Conservation (phyloP, 768 basidiomycete genomes). For the Macrolepiota fuliginosa region DNA sequence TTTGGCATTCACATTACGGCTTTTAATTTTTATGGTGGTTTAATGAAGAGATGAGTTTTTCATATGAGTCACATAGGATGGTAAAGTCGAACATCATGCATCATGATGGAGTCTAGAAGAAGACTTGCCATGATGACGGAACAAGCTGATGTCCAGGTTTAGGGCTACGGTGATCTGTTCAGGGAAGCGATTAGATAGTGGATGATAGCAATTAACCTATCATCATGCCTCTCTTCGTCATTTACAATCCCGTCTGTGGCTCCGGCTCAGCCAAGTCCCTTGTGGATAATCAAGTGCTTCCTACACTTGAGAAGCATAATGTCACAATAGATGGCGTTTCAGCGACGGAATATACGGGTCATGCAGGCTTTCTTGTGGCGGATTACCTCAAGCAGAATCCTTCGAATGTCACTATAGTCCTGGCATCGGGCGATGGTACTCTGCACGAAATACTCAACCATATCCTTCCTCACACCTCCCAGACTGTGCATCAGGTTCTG, state of each 20-base stretch:
- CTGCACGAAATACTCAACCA: slow-evolving; percentile 83
- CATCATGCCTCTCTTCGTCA: slow-evolving; percentile 49
- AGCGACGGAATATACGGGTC: slow-evolving; percentile 48
- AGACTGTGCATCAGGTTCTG: background rate
- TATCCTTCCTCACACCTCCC: slow-evolving; percentile 30
- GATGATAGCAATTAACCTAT: no score
- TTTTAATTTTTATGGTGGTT: no score
- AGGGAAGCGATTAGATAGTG: background rate
- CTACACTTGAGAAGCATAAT: slow-evolving; percentile 49
- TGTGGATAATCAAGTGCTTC: slow-evolving; percentile 60
- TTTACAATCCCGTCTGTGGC: slow-evolving; percentile 81
- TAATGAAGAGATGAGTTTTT: no score
- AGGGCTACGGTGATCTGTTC: no score
- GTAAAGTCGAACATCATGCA: no score
- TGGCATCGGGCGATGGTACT: slow-evolving; percentile 90
- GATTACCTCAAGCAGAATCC: slow-evolving; percentile 31
- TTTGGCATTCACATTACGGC: no score
- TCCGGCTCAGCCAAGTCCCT: slow-evolving; percentile 52
- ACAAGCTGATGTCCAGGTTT: no score
- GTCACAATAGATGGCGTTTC: slow-evolving; percentile 37
- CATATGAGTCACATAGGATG: no score
- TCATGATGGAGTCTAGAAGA: no score
- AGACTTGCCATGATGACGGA: no score
- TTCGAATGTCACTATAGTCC: slow-evolving; percentile 40
- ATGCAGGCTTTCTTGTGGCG: slow-evolving; percentile 51